These are phyloP conservation scores for Phaseolus coccineus DNA, from an alignment of 331 rosid genomes.

Conservation along the genomic window DNA sequence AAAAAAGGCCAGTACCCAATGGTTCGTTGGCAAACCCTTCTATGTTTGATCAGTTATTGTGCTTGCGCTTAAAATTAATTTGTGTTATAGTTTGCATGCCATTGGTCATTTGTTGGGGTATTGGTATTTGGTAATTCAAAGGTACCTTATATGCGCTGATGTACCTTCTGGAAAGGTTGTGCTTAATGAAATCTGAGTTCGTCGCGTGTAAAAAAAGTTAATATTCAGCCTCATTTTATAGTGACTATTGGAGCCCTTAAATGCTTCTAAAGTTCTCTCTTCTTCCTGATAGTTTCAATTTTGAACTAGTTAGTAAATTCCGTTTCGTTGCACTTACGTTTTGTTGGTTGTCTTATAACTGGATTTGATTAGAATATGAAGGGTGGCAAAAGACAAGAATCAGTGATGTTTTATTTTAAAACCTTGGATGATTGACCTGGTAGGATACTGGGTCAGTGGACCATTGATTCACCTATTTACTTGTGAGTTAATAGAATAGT, in stretches of 20 bases:
- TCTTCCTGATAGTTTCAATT: neutral
- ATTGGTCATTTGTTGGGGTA: constrained; percentile 54
- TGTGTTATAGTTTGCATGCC: constrained; percentile 62
- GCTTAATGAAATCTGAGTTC: constrained; percentile 40
- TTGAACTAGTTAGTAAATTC: neutral
- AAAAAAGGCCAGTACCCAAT: constrained; percentile 28
- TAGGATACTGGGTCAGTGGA: neutral
- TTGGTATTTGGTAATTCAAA: constrained; percentile 45
- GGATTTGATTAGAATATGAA: neutral
- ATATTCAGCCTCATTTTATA: neutral
- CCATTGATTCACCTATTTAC: neutral
- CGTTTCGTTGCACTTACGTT: neutral
- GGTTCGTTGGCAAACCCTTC: constrained; percentile 54
- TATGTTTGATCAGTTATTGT: constrained; percentile 61
- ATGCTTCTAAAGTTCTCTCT: constrained; percentile 6
- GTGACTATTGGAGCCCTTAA: neutral
- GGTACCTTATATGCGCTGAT: constrained; percentile 36
- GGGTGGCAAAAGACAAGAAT: neutral
- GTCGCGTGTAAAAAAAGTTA: constrained; percentile 21
- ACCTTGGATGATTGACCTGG: neutral
- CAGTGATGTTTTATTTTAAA: no score
- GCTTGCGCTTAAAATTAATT: constrained; percentile 68
- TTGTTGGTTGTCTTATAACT: neutral
- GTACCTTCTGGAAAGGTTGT: constrained; percentile 30
- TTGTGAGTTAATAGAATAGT: neutral